A percentile compares a stretch with the other conserved stretches of the same genome.
Evolutionary conservation across 257 asterid genomes (phyloP).

Genomic region (Nicotiana benthamiana): DNA sequence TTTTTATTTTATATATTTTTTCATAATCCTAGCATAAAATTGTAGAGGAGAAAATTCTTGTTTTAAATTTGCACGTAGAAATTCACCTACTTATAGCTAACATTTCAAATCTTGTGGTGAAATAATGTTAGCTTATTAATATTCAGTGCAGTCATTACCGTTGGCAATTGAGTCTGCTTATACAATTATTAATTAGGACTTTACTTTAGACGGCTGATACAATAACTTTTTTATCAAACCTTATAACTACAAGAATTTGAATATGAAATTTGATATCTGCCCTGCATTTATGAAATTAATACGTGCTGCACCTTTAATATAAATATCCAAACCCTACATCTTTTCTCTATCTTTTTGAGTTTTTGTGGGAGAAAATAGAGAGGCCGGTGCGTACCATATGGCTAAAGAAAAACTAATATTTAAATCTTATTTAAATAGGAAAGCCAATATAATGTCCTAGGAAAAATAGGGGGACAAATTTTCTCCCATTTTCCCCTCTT

Average conservation of each 20-base stretch:
- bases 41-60: not conserved
- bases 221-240: not conserved
- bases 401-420: not conserved
- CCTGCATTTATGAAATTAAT: not conserved
- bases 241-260: slow-evolving; percentile 1
- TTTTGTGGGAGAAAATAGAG: not conserved
- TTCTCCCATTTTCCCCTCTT: not conserved
- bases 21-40: not conserved
- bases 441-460: not conserved
- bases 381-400: not conserved
- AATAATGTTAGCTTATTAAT: not conserved
- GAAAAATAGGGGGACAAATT: not conserved
- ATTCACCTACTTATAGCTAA: not conserved
- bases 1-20: no score
- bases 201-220: not conserved
- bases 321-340: not conserved
- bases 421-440: not conserved
- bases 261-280: not conserved
- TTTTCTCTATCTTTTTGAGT: not conserved
- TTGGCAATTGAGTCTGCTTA: not conserved
- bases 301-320: not conserved
- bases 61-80: not conserved
- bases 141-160: not conserved
- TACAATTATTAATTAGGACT: not conserved
- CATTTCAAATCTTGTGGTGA: not conserved